phyloP scores from a whole-genome alignment of 2,329 filamentous ascomycete genomes.

The Penicillium italicum region DNA sequence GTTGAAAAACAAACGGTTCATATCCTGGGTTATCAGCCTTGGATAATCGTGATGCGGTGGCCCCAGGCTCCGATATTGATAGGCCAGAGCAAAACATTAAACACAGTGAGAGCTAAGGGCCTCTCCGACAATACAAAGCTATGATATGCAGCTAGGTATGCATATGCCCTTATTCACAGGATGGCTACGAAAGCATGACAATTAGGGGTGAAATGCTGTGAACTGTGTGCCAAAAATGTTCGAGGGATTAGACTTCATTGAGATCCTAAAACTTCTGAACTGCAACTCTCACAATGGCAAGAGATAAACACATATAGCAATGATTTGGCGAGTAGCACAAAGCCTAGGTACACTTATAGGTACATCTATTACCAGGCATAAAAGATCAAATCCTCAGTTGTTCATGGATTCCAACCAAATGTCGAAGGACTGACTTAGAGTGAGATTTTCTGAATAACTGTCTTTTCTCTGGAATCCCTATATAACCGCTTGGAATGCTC shows the following conservation, averaged over 20 bases:
- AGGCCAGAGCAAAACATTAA: background rate
- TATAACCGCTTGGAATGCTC: constrained; percentile 79
- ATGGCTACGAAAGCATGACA: background rate
- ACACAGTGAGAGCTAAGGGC: no score
- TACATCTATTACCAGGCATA: background rate
- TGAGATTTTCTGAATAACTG: background rate
- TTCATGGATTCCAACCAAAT: no score
- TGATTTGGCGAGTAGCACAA: background rate
- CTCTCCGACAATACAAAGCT: background rate
- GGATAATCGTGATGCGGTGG: no score
- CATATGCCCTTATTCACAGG: background rate
- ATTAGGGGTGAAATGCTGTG: background rate
- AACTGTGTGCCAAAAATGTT: background rate
- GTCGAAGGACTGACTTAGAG: background rate
- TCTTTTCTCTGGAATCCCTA: background rate
- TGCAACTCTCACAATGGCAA: background rate
- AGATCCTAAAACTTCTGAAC: background rate
- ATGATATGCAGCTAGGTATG: background rate
- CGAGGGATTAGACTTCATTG: background rate
- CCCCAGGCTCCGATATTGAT: background rate
- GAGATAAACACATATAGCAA: background rate
- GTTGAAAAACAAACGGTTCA: background rate
- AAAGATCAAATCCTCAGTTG: background rate
- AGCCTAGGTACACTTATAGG: background rate
- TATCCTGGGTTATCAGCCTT: background rate